Base-by-base conservation (phyloP, 495 filamentous ascomycete species). In the Lasiosphaeriaceae sp. region DNA sequence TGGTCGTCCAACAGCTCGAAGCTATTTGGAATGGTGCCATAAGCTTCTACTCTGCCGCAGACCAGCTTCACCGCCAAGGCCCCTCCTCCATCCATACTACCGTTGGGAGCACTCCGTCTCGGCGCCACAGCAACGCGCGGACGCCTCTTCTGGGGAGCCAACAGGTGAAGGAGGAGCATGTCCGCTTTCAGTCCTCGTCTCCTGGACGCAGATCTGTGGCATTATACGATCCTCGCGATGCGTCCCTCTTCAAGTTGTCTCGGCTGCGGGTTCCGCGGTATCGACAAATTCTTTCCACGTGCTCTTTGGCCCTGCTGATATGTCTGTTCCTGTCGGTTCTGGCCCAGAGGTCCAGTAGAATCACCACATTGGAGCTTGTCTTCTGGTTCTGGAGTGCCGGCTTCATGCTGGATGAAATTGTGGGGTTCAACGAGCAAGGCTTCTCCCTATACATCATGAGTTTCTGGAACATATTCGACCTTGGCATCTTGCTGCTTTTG, bases 311-410 rank as follows among this genome's bases (percentile, higher is more conserved):
- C 16, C 80, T 92, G 29, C 77, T 97, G 61, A 80, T 96, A 21
- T 84, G 84, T n/a, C 76, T 97, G 35, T 96, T 90, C 63, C 70
- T 96, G 20, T 86, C 89, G 2, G 90, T 96, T 17, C 71, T 93
- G 9, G 67, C 77, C 43, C 71, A 87, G 66, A 76, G 88, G 53
- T 90, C 89, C 19, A 80, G 81, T 44, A 76, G 78, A 21, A 96
- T 97, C 62, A 94, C 90, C 12, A 76, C 82, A 2, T 71, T 96
- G 8, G 92, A 97, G 69, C 69, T 96, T 20, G 63, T 94, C 11
- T 96, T 97, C 68, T 97, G 92, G 92, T 86, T 97, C 68, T 97
- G 92, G 92, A 93, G 90, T 66, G 88, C 90, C 21, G 92, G 92
- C 3, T 97, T 93, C 70, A 95, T 96, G 90, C 86, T 97, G n/a